These are phyloP conservation scores for Parathielavia appendiculata DNA, from an alignment of 495 filamentous ascomycete genomes.

Conservation along the genomic window DNA sequence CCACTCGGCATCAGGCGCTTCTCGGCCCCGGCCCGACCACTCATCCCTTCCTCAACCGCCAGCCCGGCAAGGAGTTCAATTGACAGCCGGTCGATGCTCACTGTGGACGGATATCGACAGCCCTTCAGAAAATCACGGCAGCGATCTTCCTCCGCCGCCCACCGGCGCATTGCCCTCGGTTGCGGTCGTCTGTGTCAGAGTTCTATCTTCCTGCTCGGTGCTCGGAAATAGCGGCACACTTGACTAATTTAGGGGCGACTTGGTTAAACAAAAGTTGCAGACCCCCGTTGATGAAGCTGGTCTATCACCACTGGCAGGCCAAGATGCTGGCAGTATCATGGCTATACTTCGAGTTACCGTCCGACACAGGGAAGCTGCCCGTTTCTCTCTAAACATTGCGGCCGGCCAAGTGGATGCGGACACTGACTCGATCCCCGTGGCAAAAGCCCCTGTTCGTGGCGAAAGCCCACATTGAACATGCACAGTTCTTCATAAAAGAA, in stretches of 20 bases:
- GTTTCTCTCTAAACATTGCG: no score
- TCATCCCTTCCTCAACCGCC: conserved; percentile 10
- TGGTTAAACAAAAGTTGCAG: not conserved
- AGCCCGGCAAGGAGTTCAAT: not conserved
- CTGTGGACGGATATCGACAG: conserved; percentile 8
- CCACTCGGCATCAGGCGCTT: conserved; percentile 19
- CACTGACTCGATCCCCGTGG: no score
- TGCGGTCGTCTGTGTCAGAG: conserved; percentile 12
- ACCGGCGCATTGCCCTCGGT: conserved; percentile 2
- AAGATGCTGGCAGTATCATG: no score
- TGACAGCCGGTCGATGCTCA: not conserved
- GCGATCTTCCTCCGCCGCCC: conserved; percentile 2
- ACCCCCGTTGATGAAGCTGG: not conserved
- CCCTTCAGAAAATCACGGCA: not conserved
- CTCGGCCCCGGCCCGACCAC: conserved; percentile 12
- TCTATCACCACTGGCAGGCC: not conserved
- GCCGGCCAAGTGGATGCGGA: no score
- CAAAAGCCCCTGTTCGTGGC: no score
- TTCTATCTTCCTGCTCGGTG: not conserved
- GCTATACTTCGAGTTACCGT: no score
- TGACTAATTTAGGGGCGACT: not conserved
- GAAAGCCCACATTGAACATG: no score
- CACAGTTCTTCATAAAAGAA: no score
- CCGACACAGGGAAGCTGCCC: no score
- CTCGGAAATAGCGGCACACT: not conserved